A percentile compares a stretch with the other conserved stretches of the same genome.
Evolutionary conservation across 352 stramenopile genomes (phyloP).

Genomic region (Globisporangium parvum): DNA sequence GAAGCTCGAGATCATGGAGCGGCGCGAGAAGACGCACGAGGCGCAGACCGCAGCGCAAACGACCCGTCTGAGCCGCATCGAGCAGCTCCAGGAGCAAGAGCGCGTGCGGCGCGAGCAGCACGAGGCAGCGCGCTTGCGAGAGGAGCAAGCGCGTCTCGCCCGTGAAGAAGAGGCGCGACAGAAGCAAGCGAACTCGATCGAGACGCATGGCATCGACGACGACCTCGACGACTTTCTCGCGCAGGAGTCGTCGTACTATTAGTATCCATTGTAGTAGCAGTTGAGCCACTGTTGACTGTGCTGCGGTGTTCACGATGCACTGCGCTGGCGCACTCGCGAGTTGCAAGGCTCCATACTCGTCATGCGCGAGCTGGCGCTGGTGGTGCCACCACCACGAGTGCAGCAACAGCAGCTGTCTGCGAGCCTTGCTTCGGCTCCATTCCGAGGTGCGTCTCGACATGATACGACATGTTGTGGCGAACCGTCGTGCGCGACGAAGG

Average conservation of each 20-base stretch:
- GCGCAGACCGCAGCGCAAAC: constrained; percentile 14
- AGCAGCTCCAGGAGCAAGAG: constrained; percentile 58
- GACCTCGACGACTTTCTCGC: constrained; percentile 61
- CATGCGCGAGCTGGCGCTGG: too few species aligned
- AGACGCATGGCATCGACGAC: constrained; percentile 29
- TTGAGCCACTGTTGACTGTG: background rate
- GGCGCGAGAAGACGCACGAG: constrained; percentile 21
- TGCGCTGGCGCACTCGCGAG: too few species aligned
- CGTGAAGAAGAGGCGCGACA: constrained; percentile 25
- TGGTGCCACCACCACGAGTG: too few species aligned
- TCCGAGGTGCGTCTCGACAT: too few species aligned
- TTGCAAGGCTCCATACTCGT: too few species aligned
- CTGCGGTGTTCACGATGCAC: background rate
- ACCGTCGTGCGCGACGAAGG: too few species aligned
- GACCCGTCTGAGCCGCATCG: constrained; percentile 44
- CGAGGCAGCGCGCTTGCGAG: constrained; percentile 7
- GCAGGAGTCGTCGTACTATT: constrained; percentile 46
- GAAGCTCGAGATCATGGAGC: constrained; percentile 35
- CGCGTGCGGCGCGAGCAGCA: constrained; percentile 21
- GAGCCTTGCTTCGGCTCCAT: too few species aligned
- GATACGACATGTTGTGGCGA: too few species aligned
- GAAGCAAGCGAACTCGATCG: constrained; percentile 33
- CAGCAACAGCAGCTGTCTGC: too few species aligned
- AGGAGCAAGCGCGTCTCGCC: constrained; percentile 23
- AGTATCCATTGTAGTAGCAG: constrained; percentile 4